Conservation (phyloP, 1,284 basidiomycete genomes). For the Cutaneotrichosporon sp. region DNA sequence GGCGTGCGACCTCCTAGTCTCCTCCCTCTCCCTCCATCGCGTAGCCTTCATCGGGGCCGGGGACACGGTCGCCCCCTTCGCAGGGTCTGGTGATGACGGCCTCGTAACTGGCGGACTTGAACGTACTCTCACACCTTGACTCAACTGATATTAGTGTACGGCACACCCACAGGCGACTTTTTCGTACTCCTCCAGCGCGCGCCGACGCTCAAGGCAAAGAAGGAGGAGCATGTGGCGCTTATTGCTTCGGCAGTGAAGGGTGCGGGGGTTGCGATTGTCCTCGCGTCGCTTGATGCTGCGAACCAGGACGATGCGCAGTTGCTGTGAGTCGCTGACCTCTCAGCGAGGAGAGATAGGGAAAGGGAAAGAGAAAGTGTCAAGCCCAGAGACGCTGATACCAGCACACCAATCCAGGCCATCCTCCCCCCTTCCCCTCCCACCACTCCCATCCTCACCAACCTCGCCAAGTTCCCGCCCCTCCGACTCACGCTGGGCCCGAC, state of each 20-base stretch:
- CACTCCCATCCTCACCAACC: conserved; percentile 55
- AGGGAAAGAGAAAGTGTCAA: too few relatives aligned
- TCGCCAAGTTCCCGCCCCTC: conserved; percentile 56
- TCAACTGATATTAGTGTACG: conserved; percentile 19
- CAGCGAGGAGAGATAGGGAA: neutral
- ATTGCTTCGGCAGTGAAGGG: conserved; percentile 61
- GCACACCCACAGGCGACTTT: conserved; percentile 3
- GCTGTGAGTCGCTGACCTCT: conserved; percentile 57
- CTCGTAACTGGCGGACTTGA: conserved; percentile 71
- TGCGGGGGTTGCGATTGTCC: conserved; percentile 61
- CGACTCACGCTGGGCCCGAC: conserved; percentile 22
- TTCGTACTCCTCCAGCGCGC: conserved; percentile 61
- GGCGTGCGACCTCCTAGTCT: conserved; percentile 68
- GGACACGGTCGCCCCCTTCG: conserved; percentile 64
- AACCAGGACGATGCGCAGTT: conserved; percentile 73
- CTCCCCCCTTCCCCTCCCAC: conserved; percentile 49
- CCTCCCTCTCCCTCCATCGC: conserved; percentile 61
- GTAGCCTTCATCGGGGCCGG: conserved; percentile 63
- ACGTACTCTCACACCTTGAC: conserved; percentile 55
- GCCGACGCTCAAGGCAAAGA: conserved; percentile 69
- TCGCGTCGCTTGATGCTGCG: conserved; percentile 70
- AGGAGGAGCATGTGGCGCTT: conserved; percentile 64
- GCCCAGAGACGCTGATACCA: conserved; percentile 14
- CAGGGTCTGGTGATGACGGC: conserved; percentile 63
- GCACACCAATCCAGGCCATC: conserved; percentile 49